Base-by-base conservation (phyloP, 2,329 filamentous ascomycete species). In the Sporothrix sp. region DNA sequence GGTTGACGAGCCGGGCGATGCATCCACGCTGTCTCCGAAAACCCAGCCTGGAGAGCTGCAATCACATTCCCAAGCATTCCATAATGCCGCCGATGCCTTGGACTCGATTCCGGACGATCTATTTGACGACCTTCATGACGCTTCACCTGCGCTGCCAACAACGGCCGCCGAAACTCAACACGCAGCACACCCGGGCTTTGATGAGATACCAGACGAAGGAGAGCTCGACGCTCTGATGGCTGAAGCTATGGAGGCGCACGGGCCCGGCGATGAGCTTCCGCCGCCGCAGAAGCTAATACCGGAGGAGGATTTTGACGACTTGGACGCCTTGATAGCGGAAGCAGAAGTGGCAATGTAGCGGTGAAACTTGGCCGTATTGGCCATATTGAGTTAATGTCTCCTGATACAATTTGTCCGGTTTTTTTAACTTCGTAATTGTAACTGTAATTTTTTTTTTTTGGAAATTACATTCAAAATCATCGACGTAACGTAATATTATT, bases 211-310 rank as follows among this genome's bases (percentile, higher is more conserved):
- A 1, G 73, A 76, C 7, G 71, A 72, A 3, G 66, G 69, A 44
- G 71, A 75, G 43, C 50, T 78, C 3, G 74, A 78, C 50, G 74
- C 72, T 9, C 57, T 78, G 10, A 76, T 78, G 62, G 73, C 72
- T 0, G 73, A 77, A 58, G 69, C 70, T 3, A 70, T 72, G 58
- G 52, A 52, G 3, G 33, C 48, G 6, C 52, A 54, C 25, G 45
- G 27, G 2, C 42, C 51, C n/a, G 23, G 23, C 3, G 43, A 25
- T 33, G 36, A 54, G n/a, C n/a, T n/a, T n/a, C 33, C 20, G 47
- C 59, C 13, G 51, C 53, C 10, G 16, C 52, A 58, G 21, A 57
- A 53, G 39, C 56, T 53, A 6, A 16, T 14, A 8, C 44, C 32
- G 18, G 62, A 64, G 8, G 59, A 61, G 4, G 62, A 65, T 2